Evolutionary conservation across 306 rosid species (phyloP), one percentile per base, ranked within the genome.

Genomic region (Geum urbanum): DNA sequence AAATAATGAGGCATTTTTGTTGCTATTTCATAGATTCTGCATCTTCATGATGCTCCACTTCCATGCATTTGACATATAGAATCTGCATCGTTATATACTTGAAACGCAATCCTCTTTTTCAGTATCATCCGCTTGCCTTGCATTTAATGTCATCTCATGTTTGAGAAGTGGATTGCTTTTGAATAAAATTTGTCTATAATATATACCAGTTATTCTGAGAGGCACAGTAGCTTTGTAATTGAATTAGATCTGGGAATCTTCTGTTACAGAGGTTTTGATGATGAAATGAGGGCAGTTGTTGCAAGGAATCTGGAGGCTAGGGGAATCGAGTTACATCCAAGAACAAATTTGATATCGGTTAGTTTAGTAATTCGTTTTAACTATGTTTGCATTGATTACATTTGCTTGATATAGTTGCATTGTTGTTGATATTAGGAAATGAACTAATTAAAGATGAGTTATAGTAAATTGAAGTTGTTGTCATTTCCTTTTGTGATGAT

Each of bases 261-360:
- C 55, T 77, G 44, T 50, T 71, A 55, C 83, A 94, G 99, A 82
- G 97, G 97, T 74, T 94, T 94, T 80, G 99, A 94, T 81, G 97
- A 94, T 73, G 99, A 94, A 87, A 88, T 94, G 96, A 90, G 99
- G 78, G 92, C 96, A 24, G 92, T 83, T 47, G 97, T 88, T 56
- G 96, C 99, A 71, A 89, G 96, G 81, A 94, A 88, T 78, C 91
- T 94, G 58, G 99, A 94, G 79, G 92, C 86, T 74, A 89, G 99
- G 78, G 96, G 97, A 81, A 70, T 94, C 77, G 88, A 91, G 79
- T 81, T 94, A 74, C 97, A 84, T 48, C 95, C 97, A n/a, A 77
- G 77, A 63, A 91, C 97, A 71, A 87, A 51, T 80, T 79, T 94
- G 79, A 71, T 74, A 87, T 90, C 16, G 84, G 84, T 80, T 4